Percentiles rank a stretch among this genome's conserved stretches.
Conservation (phyloP, 2,329 filamentous ascomycete species). For the Dryadomyces sulphureus region DNA sequence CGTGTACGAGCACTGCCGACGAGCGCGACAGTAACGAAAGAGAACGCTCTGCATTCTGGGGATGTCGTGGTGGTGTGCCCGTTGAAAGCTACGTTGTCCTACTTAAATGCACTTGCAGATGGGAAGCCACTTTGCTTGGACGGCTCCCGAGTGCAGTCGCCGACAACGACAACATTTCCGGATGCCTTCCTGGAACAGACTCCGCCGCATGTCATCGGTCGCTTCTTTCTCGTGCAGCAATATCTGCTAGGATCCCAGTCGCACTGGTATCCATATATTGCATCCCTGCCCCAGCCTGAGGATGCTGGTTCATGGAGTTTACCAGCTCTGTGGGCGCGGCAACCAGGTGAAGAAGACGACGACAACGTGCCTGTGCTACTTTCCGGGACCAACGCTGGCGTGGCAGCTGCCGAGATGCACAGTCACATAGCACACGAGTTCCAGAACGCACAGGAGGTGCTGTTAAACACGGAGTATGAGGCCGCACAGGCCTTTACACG, state of each 20-base stretch:
- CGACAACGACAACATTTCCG: slow-evolving; percentile 24
- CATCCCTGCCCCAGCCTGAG: slow-evolving; percentile 46
- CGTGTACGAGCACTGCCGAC: slow-evolving; percentile 22
- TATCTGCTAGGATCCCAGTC: slow-evolving; percentile 42
- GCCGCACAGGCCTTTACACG: slow-evolving; percentile 24
- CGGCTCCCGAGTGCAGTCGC: slow-evolving; percentile 3
- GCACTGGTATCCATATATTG: slow-evolving; percentile 56
- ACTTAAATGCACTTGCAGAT: slow-evolving; percentile 34
- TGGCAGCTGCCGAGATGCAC: slow-evolving; percentile 33
- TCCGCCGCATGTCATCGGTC: slow-evolving; percentile 44
- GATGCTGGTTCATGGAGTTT: slow-evolving; percentile 34
- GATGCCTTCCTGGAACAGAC: slow-evolving; percentile 30
- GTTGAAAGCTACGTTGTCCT: slow-evolving; percentile 39
- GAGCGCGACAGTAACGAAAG: background rate
- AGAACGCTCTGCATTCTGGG: slow-evolving; percentile 15
- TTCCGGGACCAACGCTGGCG: slow-evolving; percentile 36
- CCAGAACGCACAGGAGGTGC: slow-evolving; percentile 23
- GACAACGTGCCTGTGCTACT: slow-evolving; percentile 22
- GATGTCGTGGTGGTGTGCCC: slow-evolving; percentile 38
- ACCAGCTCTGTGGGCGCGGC: slow-evolving; percentile 42
- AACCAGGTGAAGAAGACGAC: slow-evolving; percentile 28
- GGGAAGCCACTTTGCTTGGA: slow-evolving; percentile 14
- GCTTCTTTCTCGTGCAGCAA: slow-evolving; percentile 57
- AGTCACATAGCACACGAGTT: slow-evolving; percentile 30
- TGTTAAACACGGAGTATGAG: slow-evolving; percentile 17